Evolutionary conservation across 805 yeast species (phyloP), one percentile per base, ranked within the genome.

Genomic region (Zygosaccharomyces gambellarensis): DNA sequence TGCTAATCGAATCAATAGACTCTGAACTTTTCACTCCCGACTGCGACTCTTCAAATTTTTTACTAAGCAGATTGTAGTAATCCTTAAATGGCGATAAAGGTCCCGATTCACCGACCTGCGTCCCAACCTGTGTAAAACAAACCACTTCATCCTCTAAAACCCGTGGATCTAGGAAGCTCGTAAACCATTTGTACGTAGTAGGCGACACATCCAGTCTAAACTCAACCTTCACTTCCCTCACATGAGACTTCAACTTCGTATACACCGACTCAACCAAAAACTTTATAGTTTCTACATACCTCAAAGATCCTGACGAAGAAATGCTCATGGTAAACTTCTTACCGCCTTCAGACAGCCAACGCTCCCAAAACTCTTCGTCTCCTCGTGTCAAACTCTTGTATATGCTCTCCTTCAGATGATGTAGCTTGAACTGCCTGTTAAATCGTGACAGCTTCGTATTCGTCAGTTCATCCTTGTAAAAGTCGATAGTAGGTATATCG

Each of bases 401-500:
- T 6, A 67, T 61, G 12, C 48, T 48, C 12, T 59, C 56, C 43
- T 57, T 59, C 45, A 65, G 46, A 28, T 54, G 55, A 44, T 63
- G 66, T 25, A 67, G 40, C 46, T 64, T 67, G 41, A 65, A 59
- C 46, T 57, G 60, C 46, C 54, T 64, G 48, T 64, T 64, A 28
- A 65, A 56, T 45, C 57, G 58, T 19, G 64, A 58, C 19, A 63
- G 50, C 49, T 57, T 61, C 11, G 52, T 52, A 43, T 63, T 60
- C 14, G 54, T 53, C 27, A 64, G 45, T 49, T 64, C 66, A 52
- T 65, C 69, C 38, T 59, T 64, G 50, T 67, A 63, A 50, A 63
- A 65, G 48, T 67, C 71, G 3, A 67, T 64, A 6, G 68, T 58
- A 1, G 71, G 70, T 8, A 67, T 64, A 54, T 67, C 71, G 22